Percentiles rank a stretch among this genome's conserved stretches.
Evolutionary conservation across 768 basidiomycete species (phyloP).

Genomic region (Mycena latifolia): DNA sequence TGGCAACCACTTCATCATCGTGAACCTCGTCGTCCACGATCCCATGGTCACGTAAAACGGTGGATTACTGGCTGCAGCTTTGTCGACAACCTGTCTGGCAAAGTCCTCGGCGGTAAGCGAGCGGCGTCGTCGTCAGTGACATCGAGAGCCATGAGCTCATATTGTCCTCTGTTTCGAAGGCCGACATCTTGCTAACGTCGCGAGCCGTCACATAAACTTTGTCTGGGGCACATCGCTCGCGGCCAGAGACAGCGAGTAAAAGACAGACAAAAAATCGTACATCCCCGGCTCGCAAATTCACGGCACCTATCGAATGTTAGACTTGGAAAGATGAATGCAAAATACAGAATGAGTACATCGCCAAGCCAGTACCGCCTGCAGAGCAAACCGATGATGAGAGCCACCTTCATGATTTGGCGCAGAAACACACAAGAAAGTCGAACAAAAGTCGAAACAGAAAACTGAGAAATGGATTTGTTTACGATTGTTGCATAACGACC

Average conservation of each 20-base stretch:
- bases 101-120: constrained; percentile 16
- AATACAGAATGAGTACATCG: neutral
- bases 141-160: no score
- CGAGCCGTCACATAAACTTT: constrained; percentile 21
- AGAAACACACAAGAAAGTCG: no score
- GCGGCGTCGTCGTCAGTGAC: no score
- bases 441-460: no score
- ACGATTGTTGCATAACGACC: no score
- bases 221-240: neutral
- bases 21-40: neutral
- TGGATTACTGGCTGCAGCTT: neutral
- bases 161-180: no score
- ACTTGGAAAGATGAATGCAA: neutral
- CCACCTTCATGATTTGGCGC: neutral
- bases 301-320: neutral
- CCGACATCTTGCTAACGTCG: constrained; percentile 8
- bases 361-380: constrained; percentile 8
- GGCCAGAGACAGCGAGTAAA: no score
- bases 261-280: no score
- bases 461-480: no score
- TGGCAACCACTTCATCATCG: constrained; percentile 14
- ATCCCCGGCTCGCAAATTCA: constrained; percentile 15
- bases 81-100: constrained; percentile 8
- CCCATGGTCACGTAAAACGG: constrained; percentile 12
- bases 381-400: constrained; percentile 21